Base-by-base conservation (phyloP, 208 protist genomes). In the Trypanosoma congolense region DNA sequence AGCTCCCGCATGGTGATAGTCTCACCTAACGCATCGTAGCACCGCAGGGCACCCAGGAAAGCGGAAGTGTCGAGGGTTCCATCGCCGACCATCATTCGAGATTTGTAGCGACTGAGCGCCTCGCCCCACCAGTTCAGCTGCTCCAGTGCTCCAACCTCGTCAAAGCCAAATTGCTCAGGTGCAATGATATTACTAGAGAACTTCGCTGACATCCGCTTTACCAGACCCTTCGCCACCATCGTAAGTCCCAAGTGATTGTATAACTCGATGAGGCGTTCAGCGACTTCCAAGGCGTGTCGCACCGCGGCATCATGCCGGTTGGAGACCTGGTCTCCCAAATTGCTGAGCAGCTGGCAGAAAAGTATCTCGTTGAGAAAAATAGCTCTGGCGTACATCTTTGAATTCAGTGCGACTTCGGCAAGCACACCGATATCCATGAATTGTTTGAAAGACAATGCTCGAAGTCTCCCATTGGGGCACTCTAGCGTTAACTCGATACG, bases 291-390 rank as follows among this genome's bases (percentile, higher is more conserved):
- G 2, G 74, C 64, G 25, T 53, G 62, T n/a, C 73, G 64, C 31
- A 80, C 64, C 22, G 70, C 76, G 9, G 65, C 58, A 56, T 87
- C 75, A 48, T 81, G 74, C 25, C 58, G 57, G 43, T 55, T 52
- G 5, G 46, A 69, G 24, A 66, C 56, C 38, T 68, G 41, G 35
- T 74, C 64, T 16, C 69, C 60, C 1, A 86, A 47, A 38, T 81
- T 64, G 48, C 61, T 70, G 12, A 75, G 76, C 0, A 89, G 69
- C 25, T 74, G 58, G 48, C 88, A 75, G 49, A 95, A 88, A 12
- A 90, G 63, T 9, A 90, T 61, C 59, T 95, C 87, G 48, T 90
- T 92, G 60, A 95, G 85, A 75, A 89, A 95, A 50, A 95, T 89
- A 9, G 79, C 83, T 59, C 90, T 95, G 25, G 80, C 79, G 61